Base-by-base conservation (phyloP, 306 rosid genomes). In the Citrullus colocynthis region DNA sequence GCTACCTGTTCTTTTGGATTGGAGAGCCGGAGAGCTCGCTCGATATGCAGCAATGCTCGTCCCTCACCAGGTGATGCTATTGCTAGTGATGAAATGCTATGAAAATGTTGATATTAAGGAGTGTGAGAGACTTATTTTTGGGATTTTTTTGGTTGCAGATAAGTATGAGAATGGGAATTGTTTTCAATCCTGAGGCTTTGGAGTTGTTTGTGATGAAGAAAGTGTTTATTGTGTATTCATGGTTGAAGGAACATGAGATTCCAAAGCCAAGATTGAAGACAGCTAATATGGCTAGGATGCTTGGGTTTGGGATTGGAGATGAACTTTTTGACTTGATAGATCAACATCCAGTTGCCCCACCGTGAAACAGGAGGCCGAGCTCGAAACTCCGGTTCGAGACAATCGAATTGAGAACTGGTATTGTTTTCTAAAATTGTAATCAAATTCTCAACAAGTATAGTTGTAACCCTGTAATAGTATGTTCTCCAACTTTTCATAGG, bases 11-110 rank as follows among this genome's bases (percentile, higher is more conserved):
- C 80, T 90, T 78, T 81, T 94, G 83, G 97, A 94, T 61, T 94
- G 98, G 97, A 84, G 93, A 70, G 97, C 98, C 1, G 98, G 98
- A 6, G 98, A 94, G 77, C 85, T 92, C 7, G 98, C 97, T 82
- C 96, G 98, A 20, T 94, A 92, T 42, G 90, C 96, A 56, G 97
- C 98, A 34, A 92, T 94, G 96, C 84, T 94, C 87, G 92, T 94
- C 78, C 97, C 97, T 70, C 98, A 94, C 83, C 98, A 94, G 98
- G 98, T 93, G 71, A 76, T 67, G 54, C 30, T 32, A 32, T 32
- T 32, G 36, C 36, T 39, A 65, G 54, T 67, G 74, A 70, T 70
- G 75, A 14, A 45, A 21, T 45, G 57, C 13, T 21, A 42, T 6
- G 6, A 44, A 70, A 66, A 66, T 41, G 52, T 32, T 14, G 12